Conservation (phyloP, 345 rosid species). For the Aegle marmelos region DNA sequence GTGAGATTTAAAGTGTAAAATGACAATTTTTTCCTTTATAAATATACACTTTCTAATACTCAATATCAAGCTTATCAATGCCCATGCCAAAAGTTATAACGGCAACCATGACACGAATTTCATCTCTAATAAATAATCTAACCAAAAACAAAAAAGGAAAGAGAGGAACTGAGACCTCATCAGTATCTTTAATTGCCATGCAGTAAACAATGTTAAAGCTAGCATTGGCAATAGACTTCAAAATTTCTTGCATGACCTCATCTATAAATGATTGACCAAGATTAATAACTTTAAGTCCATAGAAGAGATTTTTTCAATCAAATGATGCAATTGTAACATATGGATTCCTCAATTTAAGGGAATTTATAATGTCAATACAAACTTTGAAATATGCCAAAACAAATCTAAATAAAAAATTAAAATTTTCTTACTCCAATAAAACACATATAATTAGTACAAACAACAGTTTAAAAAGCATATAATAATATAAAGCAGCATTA, state of each 20-base stretch:
- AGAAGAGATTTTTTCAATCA: conserved; percentile 49
- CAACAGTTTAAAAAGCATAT: not conserved
- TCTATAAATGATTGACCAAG: conserved; percentile 27
- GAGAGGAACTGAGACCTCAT: conserved; percentile 23
- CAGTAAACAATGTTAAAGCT: conserved; percentile 46
- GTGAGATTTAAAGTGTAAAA: no score
- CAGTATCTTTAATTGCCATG: conserved; percentile 41
- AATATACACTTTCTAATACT: no score
- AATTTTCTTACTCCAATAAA: not conserved
- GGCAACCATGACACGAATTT: conserved; percentile 47
- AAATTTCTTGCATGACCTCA: conserved; percentile 42
- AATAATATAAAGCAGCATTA: no score
- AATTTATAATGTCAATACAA: conserved; percentile 35
- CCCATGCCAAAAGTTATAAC: conserved; percentile 60
- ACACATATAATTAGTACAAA: not conserved
- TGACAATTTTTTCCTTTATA: no score
- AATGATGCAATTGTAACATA: conserved; percentile 46
- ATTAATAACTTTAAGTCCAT: conserved; percentile 38
- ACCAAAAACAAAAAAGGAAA: not conserved
- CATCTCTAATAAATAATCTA: conserved; percentile 48
- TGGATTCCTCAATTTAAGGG: conserved; percentile 41
- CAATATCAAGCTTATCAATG: conserved; percentile 46
- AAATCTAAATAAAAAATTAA: not conserved
- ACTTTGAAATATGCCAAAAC: conserved; percentile 27
- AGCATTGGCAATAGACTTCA: conserved; percentile 22